Evolutionary conservation across 208 protist genomes (phyloP), one percentile per base, ranked within the genome.

Genomic region (Trypanosoma melophagium): DNA sequence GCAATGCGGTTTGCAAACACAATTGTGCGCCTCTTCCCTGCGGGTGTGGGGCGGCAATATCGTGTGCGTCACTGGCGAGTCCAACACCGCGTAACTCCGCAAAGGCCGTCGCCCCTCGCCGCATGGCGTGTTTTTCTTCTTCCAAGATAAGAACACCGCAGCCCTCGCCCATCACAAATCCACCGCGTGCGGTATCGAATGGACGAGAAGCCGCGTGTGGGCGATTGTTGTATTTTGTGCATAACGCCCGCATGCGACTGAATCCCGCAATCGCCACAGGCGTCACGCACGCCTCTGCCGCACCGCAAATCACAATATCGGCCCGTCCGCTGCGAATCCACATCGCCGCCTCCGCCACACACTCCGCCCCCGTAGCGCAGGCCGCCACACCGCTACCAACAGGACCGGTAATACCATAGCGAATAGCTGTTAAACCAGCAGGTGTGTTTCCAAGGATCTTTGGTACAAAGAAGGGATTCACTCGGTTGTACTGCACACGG

Each of bases 131-230:
- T 22, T 96, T 84, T 10, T 86, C 69, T 17, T 92, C 77, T 81
- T 99, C 96, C 8, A 99, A 71, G 3, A 99, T 80, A 7, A 99
- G 55, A 10, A 99, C 78, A 10, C 93, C 98, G 4, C 96, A 78
- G 13, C 98, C 98, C 58, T 99, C 98, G 14, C 95, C 96, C 81
- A 99, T 99, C 1, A 99, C 90, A 86, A 99, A 99, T 0, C 97
- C 97, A 42, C 81, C 84, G 16, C 97, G 76, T 13, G 65, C 61
- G 13, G 64, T 53, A 74, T 99, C 97, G 64, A 99, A 99, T 3
- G 98, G 98, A 2, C 98, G 86, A 1, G 95, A 98, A 0, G 97
- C 90, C 25, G 74, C 51, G n/a, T 81, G 74, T 1, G 59, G 97
- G 74, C 7, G 53, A 19, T 97, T 78, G 70, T 99, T 98, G 74